A percentile compares a stretch with the other conserved stretches of the same genome.
Evolutionary conservation across 1,139 yeast species (phyloP).

Genomic region (Candida neerlandica): DNA sequence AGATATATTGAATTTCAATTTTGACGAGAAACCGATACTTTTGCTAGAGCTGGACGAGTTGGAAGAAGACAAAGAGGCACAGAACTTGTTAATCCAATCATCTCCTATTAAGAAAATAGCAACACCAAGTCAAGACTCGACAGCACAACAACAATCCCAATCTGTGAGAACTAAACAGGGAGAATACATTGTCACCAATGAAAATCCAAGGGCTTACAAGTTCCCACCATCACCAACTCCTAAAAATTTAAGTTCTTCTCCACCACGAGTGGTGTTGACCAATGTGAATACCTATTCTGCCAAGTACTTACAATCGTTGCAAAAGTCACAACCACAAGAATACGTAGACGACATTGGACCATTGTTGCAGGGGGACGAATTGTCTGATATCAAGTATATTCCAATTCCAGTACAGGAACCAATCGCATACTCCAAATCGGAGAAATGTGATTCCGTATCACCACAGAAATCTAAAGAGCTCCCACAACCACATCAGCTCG

Average conservation of each 20-base stretch:
- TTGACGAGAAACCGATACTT: slow-evolving; percentile 18
- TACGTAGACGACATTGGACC: slow-evolving; percentile 50
- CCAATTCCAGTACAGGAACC: slow-evolving; percentile 49
- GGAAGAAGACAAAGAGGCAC: slow-evolving; percentile 18
- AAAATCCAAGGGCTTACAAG: slow-evolving; percentile 46
- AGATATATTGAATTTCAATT: slow-evolving; percentile 17
- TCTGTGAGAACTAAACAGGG: slow-evolving; percentile 17
- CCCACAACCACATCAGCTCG: background rate
- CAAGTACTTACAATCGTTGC: slow-evolving; percentile 46
- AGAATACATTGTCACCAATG: slow-evolving; percentile 45
- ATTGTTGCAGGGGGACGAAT: slow-evolving; percentile 20
- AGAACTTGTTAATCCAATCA: slow-evolving; percentile 10
- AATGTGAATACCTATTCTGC: slow-evolving; percentile 41
- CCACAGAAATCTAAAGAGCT: slow-evolving; percentile 6
- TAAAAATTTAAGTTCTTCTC: slow-evolving; percentile 48
- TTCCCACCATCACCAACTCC: slow-evolving; percentile 49
- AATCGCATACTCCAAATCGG: slow-evolving; percentile 10
- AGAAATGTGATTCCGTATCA: slow-evolving; percentile 4
- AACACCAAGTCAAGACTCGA: slow-evolving; percentile 10
- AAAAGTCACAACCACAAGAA: slow-evolving; percentile 21
- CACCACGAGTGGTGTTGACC: slow-evolving; percentile 11
- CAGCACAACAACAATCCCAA: slow-evolving; percentile 4
- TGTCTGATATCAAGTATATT: slow-evolving; percentile 30
- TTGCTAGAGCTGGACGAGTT: slow-evolving; percentile 33
- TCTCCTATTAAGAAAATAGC: slow-evolving; percentile 14